Conservation (phyloP, 1,284 basidiomycete genomes). For the Sutorius eximius region DNA sequence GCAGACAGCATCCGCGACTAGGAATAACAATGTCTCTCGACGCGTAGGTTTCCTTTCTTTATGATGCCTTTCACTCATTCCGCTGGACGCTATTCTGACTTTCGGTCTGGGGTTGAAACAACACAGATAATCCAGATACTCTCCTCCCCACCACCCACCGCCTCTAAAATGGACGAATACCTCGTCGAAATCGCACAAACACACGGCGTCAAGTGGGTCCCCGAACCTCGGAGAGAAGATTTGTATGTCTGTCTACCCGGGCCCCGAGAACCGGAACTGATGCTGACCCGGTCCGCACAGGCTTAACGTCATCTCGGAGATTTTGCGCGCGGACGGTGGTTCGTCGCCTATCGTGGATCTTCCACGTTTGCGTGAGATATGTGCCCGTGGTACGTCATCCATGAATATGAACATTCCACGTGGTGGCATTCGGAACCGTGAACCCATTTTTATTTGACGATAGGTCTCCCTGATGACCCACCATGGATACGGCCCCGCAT, state of each 20-base stretch:
- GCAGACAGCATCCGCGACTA: slow-evolving; percentile 51
- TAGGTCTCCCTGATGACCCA: slow-evolving; percentile 71
- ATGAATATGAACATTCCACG: background rate
- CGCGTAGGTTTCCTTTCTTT: slow-evolving; percentile 39
- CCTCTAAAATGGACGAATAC: slow-evolving; percentile 54
- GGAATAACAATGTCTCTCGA: slow-evolving; percentile 54
- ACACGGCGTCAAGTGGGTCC: slow-evolving; percentile 60
- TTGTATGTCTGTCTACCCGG: slow-evolving; percentile 46
- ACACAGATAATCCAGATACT: slow-evolving; percentile 52
- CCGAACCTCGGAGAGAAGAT: slow-evolving; percentile 59
- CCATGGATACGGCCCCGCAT: slow-evolving; percentile 69
- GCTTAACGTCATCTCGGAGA: slow-evolving; percentile 54
- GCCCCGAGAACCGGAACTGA: background rate
- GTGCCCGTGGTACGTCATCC: slow-evolving; percentile 51
- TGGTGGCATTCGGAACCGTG: background rate
- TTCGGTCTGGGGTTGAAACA: slow-evolving; percentile 7
- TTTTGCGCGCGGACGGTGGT: slow-evolving; percentile 47
- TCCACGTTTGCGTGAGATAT: slow-evolving; percentile 50
- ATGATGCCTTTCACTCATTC: background rate
- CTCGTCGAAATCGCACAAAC: slow-evolving; percentile 53
- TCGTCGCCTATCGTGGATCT: slow-evolving; percentile 58
- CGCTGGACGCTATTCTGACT: background rate
- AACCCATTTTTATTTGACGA: slow-evolving; percentile 9
- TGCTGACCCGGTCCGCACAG: slow-evolving; percentile 34
- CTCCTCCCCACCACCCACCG: slow-evolving; percentile 53